These are phyloP conservation scores for Solanum hybrid DNA, from an alignment of 305 asterid species.

Conservation along the genomic window DNA sequence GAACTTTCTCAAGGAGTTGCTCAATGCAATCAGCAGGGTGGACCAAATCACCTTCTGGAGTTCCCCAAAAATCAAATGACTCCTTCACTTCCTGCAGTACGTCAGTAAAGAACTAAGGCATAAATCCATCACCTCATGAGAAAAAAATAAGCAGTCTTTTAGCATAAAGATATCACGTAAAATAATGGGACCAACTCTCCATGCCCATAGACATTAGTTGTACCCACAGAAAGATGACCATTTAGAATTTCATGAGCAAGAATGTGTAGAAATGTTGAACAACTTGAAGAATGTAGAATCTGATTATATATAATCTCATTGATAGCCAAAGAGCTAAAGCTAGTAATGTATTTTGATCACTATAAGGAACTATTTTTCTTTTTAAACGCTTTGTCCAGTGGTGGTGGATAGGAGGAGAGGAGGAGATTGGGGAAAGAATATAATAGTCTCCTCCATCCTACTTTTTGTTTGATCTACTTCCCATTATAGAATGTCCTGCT, in stretches of 20 bases:
- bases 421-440: background rate
- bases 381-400: background rate
- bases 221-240: background rate
- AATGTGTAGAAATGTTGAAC: background rate
- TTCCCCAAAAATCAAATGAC: conserved; percentile 78
- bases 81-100: conserved; percentile 51
- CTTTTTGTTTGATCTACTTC: background rate
- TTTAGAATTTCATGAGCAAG: background rate
- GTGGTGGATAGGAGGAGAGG: background rate
- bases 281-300: background rate
- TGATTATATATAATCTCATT: background rate
- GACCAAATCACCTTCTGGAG: conserved; percentile 58
- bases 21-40: conserved; percentile 85
- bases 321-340: background rate
- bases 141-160: background rate
- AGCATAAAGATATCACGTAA: background rate
- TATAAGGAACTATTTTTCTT: background rate
- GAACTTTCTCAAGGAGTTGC: conserved; percentile 59
- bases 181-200: background rate
- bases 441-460: background rate
- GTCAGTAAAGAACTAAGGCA: background rate
- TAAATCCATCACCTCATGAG: background rate
- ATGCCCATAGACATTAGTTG: background rate
- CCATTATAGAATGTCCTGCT: background rate
- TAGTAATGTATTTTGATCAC: background rate